Evolutionary conservation across 257 asterid genomes (phyloP), one percentile per base, ranked within the genome.

Genomic region (Scutellaria barbata): DNA sequence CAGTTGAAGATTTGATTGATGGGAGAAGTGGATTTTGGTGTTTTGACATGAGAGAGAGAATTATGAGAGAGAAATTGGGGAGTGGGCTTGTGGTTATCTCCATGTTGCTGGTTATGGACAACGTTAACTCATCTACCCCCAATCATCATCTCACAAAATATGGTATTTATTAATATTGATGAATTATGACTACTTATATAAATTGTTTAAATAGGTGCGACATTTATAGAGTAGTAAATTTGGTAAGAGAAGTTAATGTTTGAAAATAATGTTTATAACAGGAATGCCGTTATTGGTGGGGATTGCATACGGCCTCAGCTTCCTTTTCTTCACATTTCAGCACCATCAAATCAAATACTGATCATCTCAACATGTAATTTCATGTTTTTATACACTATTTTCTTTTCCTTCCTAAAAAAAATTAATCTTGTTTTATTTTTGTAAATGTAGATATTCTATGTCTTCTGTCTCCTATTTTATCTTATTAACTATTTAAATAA

Each of bases 31-130:
- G 85, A 52, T 17, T 83, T 37, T 85, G 90, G 87, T 73, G 81
- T 14, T 17, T 82, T 1, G 85, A 89, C 68, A 85, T 85, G 96
- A 77, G 83, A 66, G 89, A 87, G 48, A 89, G 92, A 71, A 70
- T 74, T 16, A 88, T 81, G 53, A 83, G 96, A 72, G 95, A 89
- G 58, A 89, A 64, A 77, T 66, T 80, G 46, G 97, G 97, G 65
- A 90, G 95, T 78, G 96, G 82, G 64, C 85, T 87, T 13, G 89
- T 87, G 8, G 63, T 79, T 35, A 22, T 41, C 46, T 89, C 97
- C 79, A 87, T 85, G 95, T 63, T 71, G 71, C 72, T 87, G 56
- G 77, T 71, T 52, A 56, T 79, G 72, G 78, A 67, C 6, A 30
- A n/a, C n/a, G n/a, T n/a, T n/a, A n/a, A 42, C 25, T 68, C 78